Percentiles rank a stretch among this genome's conserved stretches.
phyloP scores from a whole-genome alignment of 1,284 basidiomycete genomes.

The Malassezia caprae region DNA sequence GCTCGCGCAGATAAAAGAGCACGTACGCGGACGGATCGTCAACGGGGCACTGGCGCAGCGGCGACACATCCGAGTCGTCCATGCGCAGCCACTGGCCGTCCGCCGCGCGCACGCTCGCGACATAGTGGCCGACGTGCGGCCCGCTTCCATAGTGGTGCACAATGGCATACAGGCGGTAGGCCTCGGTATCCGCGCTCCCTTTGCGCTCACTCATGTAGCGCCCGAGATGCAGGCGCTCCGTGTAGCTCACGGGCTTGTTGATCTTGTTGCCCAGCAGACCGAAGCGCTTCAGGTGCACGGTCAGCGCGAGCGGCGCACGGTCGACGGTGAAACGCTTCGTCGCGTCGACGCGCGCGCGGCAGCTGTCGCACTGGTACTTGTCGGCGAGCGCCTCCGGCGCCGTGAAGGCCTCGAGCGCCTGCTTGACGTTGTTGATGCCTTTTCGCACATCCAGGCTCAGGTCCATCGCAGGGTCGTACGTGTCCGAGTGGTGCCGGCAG shows the following conservation, averaged over 20 bases:
- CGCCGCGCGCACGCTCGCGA: constrained; percentile 67
- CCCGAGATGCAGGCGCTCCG: constrained; percentile 65
- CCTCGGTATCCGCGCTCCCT: constrained; percentile 50
- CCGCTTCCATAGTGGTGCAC: constrained; percentile 86
- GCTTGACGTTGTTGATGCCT: constrained; percentile 58
- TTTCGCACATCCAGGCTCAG: constrained; percentile 55
- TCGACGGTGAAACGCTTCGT: constrained; percentile 80
- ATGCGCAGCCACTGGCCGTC: constrained; percentile 75
- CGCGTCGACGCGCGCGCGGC: constrained; percentile 75
- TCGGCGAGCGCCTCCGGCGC: constrained; percentile 73
- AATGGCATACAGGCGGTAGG: constrained; percentile 81
- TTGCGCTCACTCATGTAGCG: constrained; percentile 66
- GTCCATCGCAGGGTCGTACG: constrained; percentile 88
- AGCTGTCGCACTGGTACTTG: constrained; percentile 97
- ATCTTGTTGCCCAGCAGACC: constrained; percentile 64
- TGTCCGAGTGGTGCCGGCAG: constrained; percentile 83
- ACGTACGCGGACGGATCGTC: constrained; percentile 77
- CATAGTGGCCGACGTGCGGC: constrained; percentile 93
- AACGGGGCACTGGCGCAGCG: constrained; percentile 39
- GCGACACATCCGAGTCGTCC: constrained; percentile 74
- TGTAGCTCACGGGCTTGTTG: constrained; percentile 65
- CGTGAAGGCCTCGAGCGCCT: constrained; percentile 73
- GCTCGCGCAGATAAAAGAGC: constrained; percentile 73
- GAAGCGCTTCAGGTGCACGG: constrained; percentile 94
- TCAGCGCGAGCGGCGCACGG: constrained; percentile 77